These are phyloP conservation scores for Camellia sinensis DNA, from an alignment of 148 eudicot species.

Conservation along the genomic window DNA sequence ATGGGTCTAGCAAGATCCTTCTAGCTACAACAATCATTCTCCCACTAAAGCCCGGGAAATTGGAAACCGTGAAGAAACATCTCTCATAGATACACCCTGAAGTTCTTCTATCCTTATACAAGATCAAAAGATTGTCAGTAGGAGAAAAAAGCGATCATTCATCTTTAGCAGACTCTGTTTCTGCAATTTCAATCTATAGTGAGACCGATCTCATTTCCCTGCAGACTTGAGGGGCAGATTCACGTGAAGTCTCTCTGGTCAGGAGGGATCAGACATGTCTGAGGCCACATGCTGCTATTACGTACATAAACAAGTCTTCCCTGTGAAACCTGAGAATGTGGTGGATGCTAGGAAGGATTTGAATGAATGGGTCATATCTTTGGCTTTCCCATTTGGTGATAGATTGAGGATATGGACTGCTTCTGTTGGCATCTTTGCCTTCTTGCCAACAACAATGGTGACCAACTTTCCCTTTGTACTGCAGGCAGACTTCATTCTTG, in stretches of 20 bases:
- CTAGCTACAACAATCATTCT: slow-evolving; percentile 36
- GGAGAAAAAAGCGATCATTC: slow-evolving; percentile 9
- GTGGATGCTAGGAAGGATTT: slow-evolving; percentile 35
- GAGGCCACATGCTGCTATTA: slow-evolving; percentile 38
- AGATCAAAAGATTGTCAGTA: slow-evolving; percentile 30
- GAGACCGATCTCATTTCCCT: slow-evolving; percentile 28
- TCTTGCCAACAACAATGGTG: slow-evolving; percentile 46
- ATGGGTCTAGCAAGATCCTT: slow-evolving; percentile 25
- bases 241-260: slow-evolving; percentile 28
- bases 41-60: slow-evolving; percentile 45
- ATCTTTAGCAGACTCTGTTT: slow-evolving; percentile 13
- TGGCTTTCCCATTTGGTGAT: slow-evolving; percentile 46
- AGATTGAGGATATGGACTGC: slow-evolving; percentile 38
- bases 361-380: slow-evolving; percentile 34
- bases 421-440: slow-evolving; percentile 40
- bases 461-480: slow-evolving; percentile 51
- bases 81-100: slow-evolving; percentile 39
- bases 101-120: slow-evolving; percentile 34
- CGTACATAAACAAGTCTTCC: slow-evolving; percentile 42
- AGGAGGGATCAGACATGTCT: slow-evolving; percentile 18
- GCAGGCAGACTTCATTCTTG: slow-evolving; percentile 50
- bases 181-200: slow-evolving; percentile 36
- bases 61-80: slow-evolving; percentile 39
- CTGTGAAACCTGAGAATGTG: slow-evolving; percentile 29
- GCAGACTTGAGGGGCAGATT: slow-evolving; percentile 30